Evolutionary conservation across 768 basidiomycete species (phyloP).

Genomic region (Pholiota conissans): DNA sequence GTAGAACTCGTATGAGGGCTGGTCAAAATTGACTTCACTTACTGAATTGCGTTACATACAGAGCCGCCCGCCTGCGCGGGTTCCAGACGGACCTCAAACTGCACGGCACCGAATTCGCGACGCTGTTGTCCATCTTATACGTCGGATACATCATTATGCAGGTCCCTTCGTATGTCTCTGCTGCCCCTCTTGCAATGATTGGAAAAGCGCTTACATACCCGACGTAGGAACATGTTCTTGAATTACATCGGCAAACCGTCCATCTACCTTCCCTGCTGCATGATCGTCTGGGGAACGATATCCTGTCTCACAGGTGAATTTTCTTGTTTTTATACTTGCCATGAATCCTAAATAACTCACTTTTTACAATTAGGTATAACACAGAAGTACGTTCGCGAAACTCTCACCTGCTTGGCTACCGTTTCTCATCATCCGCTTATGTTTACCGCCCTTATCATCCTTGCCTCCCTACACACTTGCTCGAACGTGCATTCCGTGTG

Average conservation of each 20-base stretch:
- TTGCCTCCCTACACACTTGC: neutral
- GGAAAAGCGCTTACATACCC: neutral
- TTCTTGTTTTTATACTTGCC: neutral
- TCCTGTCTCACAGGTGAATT: slow-evolving; percentile 51
- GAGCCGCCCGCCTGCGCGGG: slow-evolving; percentile 70
- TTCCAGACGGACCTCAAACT: slow-evolving; percentile 67
- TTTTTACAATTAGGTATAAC: slow-evolving; percentile 32
- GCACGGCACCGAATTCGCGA: slow-evolving; percentile 61
- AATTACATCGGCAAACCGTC: slow-evolving; percentile 69
- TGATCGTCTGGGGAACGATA: slow-evolving; percentile 72
- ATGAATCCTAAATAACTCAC: too few relatives aligned
- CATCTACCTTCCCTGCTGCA: slow-evolving; percentile 62
- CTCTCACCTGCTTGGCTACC: neutral
- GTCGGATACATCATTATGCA: slow-evolving; percentile 80
- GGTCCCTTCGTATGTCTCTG: slow-evolving; percentile 59
- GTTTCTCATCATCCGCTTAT: neutral
- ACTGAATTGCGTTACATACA: slow-evolving; percentile 20
- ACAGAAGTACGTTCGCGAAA: slow-evolving; percentile 30
- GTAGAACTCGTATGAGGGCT: neutral
- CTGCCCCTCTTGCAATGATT: neutral
- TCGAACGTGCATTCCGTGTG: slow-evolving; percentile 13
- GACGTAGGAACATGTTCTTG: slow-evolving; percentile 70
- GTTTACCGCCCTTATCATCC: neutral
- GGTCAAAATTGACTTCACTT: neutral
- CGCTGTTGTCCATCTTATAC: slow-evolving; percentile 67